phyloP scores from a whole-genome alignment of 345 rosid genomes.

The Gossypium stocksii region DNA sequence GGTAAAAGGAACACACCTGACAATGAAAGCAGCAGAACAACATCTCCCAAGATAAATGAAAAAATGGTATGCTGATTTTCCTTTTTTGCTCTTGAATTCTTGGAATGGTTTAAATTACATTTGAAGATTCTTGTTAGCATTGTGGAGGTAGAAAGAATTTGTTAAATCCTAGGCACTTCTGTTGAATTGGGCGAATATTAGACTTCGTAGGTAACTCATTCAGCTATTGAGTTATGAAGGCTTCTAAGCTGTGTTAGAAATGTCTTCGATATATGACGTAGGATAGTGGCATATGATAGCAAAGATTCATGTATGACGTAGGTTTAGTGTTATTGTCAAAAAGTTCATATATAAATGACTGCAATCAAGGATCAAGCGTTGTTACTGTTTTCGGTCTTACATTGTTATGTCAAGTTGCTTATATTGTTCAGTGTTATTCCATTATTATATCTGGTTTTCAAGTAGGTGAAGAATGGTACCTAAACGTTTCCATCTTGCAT shows the following conservation, averaged over 20 bases:
- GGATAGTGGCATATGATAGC: background rate
- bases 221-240: background rate
- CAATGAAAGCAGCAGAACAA: background rate
- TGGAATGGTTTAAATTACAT: background rate
- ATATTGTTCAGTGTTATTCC: no score
- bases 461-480: no score
- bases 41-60: background rate
- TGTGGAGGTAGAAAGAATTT: background rate
- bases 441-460: no score
- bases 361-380: background rate
- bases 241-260: background rate
- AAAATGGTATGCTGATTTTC: background rate
- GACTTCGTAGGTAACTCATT: background rate
- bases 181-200: background rate
- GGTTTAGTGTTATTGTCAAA: background rate
- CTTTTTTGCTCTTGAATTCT: background rate
- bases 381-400: no score
- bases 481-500: no score
- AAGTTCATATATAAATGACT: background rate
- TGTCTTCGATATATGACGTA: background rate
- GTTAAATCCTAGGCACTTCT: background rate
- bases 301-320: background rate
- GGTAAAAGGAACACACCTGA: constrained; percentile 13
- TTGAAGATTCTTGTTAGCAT: background rate
- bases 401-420: no score